Evolutionary conservation across 31 red algal species (phyloP), one percentile per base, ranked within the genome.

Genomic region (Bonnemaisonia californica): DNA sequence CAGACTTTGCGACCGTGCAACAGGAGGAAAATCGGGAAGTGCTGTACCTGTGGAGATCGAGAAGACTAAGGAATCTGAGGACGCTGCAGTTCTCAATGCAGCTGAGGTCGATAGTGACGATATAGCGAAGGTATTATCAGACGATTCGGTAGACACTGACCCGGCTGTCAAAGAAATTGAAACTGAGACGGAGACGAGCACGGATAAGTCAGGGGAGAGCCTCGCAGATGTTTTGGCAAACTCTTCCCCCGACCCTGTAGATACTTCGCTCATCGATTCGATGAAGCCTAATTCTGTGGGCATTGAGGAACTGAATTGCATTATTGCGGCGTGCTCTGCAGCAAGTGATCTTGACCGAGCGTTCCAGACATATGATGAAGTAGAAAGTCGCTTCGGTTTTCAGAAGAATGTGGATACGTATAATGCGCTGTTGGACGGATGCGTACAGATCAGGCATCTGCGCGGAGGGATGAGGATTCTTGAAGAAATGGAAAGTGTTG

Each of bases 351-450:
- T 90, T 34, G 78, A 90, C 69, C 33, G 87, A 55, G 87, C 87
- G 22, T 90, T 90, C 57, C 87, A 90, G 37, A 90, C 87, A 1
- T 90, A 77, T 66, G 87, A 90, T 57, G 87, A 90, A 54, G 64
- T 89, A 2, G 87, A 66, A 33, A 54, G 30, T 36, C 55, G 76
- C n/a, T 83, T 90, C 63, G 38, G 45, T 3, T 27, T 83, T 27
- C 78, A 83, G 34, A 76, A 72, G 40, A 83, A 90, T 39, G 65
- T 77, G 24, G 87, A 90, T 55, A 90, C 87, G n/a, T 77, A 74
- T 67, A 90, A 82, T 54, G 87, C 87, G 7, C 69, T 90, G 12
- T 51, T 90, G 2, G 87, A 82, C 37, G 87, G 87, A 29, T 90
- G 87, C 36, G 60, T 90, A 36, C 77, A 82, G 59, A 69, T 59